Percentiles rank a stretch among this genome's conserved stretches.
Conservation (phyloP, 164 flowering plant genomes). For the Stephania cephalantha region DNA sequence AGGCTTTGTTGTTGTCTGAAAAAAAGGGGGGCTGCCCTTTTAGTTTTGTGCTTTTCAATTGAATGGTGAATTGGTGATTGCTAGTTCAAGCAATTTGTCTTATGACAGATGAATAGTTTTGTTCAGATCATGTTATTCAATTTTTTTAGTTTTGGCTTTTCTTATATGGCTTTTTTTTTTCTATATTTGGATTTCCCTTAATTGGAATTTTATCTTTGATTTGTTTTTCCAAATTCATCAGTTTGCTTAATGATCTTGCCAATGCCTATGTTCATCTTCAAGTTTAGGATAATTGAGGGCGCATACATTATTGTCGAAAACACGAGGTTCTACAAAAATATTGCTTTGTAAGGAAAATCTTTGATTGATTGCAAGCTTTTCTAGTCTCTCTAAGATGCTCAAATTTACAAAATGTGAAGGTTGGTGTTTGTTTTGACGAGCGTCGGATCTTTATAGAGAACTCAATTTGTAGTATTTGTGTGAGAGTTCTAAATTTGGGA, state of each 20-base stretch:
- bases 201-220: background rate
- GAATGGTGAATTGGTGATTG: background rate
- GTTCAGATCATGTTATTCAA: no score
- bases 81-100: no score
- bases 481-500: background rate
- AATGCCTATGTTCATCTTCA: no score
- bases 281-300: no score
- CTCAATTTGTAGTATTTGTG: background rate
- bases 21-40: no score
- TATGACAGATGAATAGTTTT: no score
- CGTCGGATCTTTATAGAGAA: background rate
- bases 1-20: no score
- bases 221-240: background rate
- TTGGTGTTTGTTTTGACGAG: background rate
- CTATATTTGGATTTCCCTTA: no score
- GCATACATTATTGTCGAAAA: background rate
- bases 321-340: background rate
- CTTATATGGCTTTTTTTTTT: no score
- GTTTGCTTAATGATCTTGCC: background rate
- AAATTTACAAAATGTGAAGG: background rate
- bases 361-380: background rate
- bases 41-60: background rate
- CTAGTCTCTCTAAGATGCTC: background rate
- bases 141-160: no score
- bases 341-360: no score